Evolutionary conservation across 495 filamentous ascomycete genomes (phyloP).

Genomic region (Penicillium canariense): DNA sequence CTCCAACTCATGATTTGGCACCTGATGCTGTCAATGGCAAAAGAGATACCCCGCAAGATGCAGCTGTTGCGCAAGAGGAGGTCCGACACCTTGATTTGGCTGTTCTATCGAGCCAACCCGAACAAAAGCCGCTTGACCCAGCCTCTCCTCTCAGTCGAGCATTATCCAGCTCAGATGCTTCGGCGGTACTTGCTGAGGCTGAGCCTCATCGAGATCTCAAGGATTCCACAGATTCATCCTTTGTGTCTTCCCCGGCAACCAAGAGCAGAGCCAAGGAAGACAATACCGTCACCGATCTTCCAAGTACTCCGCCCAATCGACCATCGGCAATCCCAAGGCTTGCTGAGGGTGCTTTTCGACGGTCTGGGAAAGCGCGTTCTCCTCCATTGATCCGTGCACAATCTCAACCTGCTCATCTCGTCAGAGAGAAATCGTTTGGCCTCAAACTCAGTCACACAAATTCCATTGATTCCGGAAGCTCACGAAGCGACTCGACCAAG

Average conservation of each 20-base stretch:
- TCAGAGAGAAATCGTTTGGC: slow-evolving; percentile 27
- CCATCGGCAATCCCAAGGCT: slow-evolving; percentile 54
- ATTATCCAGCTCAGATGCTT: slow-evolving; percentile 3
- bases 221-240: slow-evolving; percentile 1
- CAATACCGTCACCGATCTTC: neutral
- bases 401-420: slow-evolving; percentile 59
- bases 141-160: slow-evolving; percentile 6
- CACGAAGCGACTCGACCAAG: slow-evolving; percentile 31
- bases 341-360: slow-evolving; percentile 42
- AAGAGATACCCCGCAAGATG: slow-evolving; percentile 24
- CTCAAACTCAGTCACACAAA: slow-evolving; percentile 16
- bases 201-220: neutral
- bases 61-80: slow-evolving; percentile 43
- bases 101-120: slow-evolving; percentile 45
- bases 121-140: slow-evolving; percentile 13
- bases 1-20: slow-evolving; percentile 12
- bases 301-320: slow-evolving; percentile 27
- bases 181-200: slow-evolving; percentile 10
- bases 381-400: slow-evolving; percentile 68
- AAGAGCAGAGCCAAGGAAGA: slow-evolving; percentile 4
- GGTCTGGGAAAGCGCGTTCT: slow-evolving; percentile 46
- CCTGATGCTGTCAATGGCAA: slow-evolving; percentile 14
- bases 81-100: slow-evolving; percentile 72
- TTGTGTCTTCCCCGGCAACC: neutral
- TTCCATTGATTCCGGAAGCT: slow-evolving; percentile 22